A percentile compares a stretch with the other conserved stretches of the same genome.
phyloP scores from a whole-genome alignment of 1,139 yeast species.

The Petasospora fabianii region DNA sequence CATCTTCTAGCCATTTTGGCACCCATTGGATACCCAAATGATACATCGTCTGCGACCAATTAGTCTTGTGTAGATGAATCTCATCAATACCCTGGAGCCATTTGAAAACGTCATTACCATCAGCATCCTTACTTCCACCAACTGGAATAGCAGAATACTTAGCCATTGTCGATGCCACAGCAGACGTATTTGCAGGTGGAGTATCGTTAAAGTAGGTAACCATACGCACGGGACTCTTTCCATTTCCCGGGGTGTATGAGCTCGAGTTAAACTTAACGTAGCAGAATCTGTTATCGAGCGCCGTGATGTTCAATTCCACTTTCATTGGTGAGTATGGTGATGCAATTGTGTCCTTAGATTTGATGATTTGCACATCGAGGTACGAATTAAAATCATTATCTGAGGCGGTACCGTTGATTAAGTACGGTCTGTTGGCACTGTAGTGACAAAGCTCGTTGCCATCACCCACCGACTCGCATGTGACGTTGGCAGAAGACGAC shows the following conservation, averaged over 20 bases:
- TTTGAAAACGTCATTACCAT: constrained; percentile 52
- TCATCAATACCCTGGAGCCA: constrained; percentile 58
- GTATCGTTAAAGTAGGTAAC: constrained; percentile 47
- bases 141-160: constrained; percentile 35
- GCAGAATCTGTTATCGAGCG: constrained; percentile 63
- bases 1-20: constrained; percentile 52
- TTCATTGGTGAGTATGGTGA: constrained; percentile 65
- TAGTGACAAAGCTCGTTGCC: constrained; percentile 55
- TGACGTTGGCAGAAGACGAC: constrained; percentile 29
- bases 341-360: constrained; percentile 37
- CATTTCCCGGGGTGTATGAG: constrained; percentile 32
- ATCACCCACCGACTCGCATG: constrained; percentile 36
- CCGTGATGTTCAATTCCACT: constrained; percentile 58
- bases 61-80: constrained; percentile 58
- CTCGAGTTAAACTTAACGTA: constrained; percentile 51
- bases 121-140: constrained; percentile 46
- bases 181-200: constrained; percentile 1
- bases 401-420: constrained; percentile 38
- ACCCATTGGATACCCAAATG: constrained; percentile 75
- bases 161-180: neutral
- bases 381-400: constrained; percentile 39
- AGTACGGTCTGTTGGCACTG: constrained; percentile 50
- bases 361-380: constrained; percentile 46
- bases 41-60: constrained; percentile 51
- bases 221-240: constrained; percentile 57